phyloP scores from a whole-genome alignment of 1,139 yeast genomes.

The Debaryomyces psychrophilus region DNA sequence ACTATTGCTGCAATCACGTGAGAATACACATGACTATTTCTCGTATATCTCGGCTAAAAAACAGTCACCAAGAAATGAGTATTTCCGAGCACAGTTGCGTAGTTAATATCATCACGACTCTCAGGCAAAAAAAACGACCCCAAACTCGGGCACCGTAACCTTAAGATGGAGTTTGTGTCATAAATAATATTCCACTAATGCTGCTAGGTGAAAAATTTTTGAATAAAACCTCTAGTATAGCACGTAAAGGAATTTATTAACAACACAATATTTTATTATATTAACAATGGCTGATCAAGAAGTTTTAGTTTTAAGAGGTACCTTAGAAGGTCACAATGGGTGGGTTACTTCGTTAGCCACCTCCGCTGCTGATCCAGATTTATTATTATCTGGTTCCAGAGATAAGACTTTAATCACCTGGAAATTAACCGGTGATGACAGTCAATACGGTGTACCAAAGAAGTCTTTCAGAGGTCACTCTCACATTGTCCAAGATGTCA shows the following conservation, averaged over 20 bases:
- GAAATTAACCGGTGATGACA: conserved; percentile 95
- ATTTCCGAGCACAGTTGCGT: conserved; percentile 37
- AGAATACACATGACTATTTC: conserved; percentile 2
- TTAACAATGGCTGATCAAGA: conserved; percentile 69
- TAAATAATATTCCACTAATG: not conserved
- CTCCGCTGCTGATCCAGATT: conserved; percentile 97
- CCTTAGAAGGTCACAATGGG: conserved; percentile 85
- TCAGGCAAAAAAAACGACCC: not conserved
- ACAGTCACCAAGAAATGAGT: conserved; percentile 39
- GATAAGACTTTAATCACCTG: conserved; percentile 98
- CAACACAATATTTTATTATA: not conserved
- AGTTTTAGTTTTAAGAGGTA: conserved; percentile 99
- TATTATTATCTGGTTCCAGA: conserved; percentile 97
- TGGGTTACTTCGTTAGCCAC: conserved; percentile 99
- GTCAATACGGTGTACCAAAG: conserved; percentile 97
- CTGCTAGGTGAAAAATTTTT: conserved; percentile 14
- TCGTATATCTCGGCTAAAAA: conserved; percentile 38
- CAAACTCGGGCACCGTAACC: conserved; percentile 2
- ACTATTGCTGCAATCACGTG: conserved; percentile 1
- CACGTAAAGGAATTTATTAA: not conserved
- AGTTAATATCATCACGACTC: conserved; percentile 30
- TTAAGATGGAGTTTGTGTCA: conserved; percentile 5
- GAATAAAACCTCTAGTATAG: not conserved
- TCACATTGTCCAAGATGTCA: conserved; percentile 98
- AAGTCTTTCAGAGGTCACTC: conserved; percentile 98